A percentile compares a stretch with the other conserved stretches of the same genome.
Evolutionary conservation across 2,329 filamentous ascomycete species (phyloP).

Genomic region (Aschersonia sp.): DNA sequence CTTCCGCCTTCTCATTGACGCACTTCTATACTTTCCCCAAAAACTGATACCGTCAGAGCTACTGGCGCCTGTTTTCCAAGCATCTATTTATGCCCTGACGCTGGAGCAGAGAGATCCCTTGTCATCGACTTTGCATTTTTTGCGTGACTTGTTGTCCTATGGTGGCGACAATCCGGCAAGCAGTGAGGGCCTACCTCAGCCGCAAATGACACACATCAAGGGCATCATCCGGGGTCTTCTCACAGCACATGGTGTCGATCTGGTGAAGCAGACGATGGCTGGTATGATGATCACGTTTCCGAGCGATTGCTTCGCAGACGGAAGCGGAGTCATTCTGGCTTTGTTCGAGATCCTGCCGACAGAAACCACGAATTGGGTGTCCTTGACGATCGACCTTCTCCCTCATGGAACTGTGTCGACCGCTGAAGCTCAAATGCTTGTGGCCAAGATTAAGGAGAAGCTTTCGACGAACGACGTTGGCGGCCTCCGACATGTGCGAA

Average conservation of each 20-base stretch:
- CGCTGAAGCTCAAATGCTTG: constrained; percentile 65
- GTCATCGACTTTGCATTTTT: constrained; percentile 81
- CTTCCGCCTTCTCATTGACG: constrained; percentile 84
- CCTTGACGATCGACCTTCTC: constrained; percentile 69
- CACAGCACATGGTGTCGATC: constrained; percentile 52
- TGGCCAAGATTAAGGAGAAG: constrained; percentile 67
- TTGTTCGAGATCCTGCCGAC: constrained; percentile 78
- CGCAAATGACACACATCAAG: constrained; percentile 56
- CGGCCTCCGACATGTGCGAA: constrained; percentile 61
- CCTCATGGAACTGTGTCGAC: constrained; percentile 70
- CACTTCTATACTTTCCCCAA: constrained; percentile 81
- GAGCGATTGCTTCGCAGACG: constrained; percentile 86
- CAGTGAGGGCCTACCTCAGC: constrained; percentile 39
- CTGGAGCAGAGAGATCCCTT: constrained; percentile 87
- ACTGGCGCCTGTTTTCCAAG: constrained; percentile 71
- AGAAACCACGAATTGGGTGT: constrained; percentile 70
- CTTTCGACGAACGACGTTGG: constrained; percentile 49
- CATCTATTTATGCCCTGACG: constrained; percentile 72
- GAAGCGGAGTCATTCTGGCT: constrained; percentile 78
- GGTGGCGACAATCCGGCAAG: constrained; percentile 60
- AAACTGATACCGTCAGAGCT: constrained; percentile 69
- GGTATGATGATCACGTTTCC: constrained; percentile 99
- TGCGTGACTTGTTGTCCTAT: constrained; percentile 83
- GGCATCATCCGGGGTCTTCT: constrained; percentile 61
- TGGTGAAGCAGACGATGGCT: constrained; percentile 82